phyloP scores from a whole-genome alignment of 148 eudicot species.

The Rhododendron henanense region DNA sequence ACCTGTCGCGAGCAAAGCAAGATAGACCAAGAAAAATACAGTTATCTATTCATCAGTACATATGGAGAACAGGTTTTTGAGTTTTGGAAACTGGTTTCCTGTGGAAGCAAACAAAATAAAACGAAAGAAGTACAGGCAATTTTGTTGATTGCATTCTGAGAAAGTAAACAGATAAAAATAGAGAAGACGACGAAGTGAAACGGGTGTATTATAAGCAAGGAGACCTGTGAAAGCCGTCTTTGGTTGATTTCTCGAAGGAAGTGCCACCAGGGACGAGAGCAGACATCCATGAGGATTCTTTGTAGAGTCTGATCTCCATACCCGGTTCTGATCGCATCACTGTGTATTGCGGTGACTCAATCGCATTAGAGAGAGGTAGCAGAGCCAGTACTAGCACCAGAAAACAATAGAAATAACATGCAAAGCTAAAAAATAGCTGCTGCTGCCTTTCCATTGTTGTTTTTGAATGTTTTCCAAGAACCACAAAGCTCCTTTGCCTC shows the following conservation, averaged over 20 bases:
- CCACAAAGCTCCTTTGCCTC: neutral
- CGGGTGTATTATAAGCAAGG: neutral
- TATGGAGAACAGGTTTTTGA: neutral
- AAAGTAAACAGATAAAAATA: neutral
- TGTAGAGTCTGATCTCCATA: conserved; percentile 30
- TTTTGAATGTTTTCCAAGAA: neutral
- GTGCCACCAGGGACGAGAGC: conserved; percentile 6
- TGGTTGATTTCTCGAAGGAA: conserved; percentile 25
- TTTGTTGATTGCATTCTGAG: neutral
- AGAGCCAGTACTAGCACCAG: neutral
- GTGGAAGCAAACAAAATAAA: neutral
- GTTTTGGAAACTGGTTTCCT: neutral
- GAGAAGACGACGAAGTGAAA: neutral
- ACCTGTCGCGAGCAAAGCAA: neutral
- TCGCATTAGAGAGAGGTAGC: neutral
- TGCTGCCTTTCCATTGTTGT: neutral
- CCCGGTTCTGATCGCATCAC: conserved; percentile 16
- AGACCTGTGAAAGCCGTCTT: conserved; percentile 30
- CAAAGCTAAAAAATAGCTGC: neutral
- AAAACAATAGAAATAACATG: neutral
- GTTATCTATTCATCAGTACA: neutral
- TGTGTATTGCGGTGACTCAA: conserved; percentile 22
- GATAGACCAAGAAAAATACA: neutral
- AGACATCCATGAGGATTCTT: conserved; percentile 22
- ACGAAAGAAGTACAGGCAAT: neutral